Base-by-base conservation (phyloP, 352 stramenopile genomes). In the Saprolegnia diclina region DNA sequence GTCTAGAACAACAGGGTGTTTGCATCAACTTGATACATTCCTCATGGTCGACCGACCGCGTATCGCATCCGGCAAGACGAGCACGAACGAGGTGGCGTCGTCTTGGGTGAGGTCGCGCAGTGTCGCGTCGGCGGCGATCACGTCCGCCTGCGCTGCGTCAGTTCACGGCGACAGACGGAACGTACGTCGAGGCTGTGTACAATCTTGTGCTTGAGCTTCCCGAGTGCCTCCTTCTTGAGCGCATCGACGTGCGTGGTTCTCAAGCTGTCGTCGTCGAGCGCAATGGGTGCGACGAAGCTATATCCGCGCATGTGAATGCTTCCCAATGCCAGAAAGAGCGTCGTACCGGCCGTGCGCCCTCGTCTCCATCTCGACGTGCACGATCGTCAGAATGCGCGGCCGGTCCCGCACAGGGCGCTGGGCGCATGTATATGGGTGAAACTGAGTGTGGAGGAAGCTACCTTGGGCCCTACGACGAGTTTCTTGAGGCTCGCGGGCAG, bases 141-240 rank as follows among this genome's bases (percentile, higher is more conserved):
- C 52, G 7, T 7, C 52, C 7, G 52, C 22, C 52, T 57, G 52
- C 32, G 7, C 22, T 7, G 24, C 52, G 14, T 59, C 13, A 40
- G 52, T 13, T 7, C 5, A 19, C 52, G 24, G 11, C 18, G 1
- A 21, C 13, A 13, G 22, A 24, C n/a, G 0, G 14, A 59, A 62
- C n/a, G 1, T 5, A 59, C 63, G 11, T 32, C 14, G 9, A 55
- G 42, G 37, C 42, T 13, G 10, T 9, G 14, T 7, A 53, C 29
- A 21, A 69, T 61, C 14, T 61, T 59, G 37, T 50, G 63, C 53
- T 59, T 62, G 37, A 69, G 63, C 50, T 69, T 69, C 11, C 37
- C 38, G n/a, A 69, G 63, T 5, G 42, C 21, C 19, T 56, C 63
- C 19, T 56, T 29, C 48, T 69, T 69, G 63, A 55, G 38, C 10